phyloP scores from a whole-genome alignment of 495 filamentous ascomycete species.

The Podospora pseudopauciseta region DNA sequence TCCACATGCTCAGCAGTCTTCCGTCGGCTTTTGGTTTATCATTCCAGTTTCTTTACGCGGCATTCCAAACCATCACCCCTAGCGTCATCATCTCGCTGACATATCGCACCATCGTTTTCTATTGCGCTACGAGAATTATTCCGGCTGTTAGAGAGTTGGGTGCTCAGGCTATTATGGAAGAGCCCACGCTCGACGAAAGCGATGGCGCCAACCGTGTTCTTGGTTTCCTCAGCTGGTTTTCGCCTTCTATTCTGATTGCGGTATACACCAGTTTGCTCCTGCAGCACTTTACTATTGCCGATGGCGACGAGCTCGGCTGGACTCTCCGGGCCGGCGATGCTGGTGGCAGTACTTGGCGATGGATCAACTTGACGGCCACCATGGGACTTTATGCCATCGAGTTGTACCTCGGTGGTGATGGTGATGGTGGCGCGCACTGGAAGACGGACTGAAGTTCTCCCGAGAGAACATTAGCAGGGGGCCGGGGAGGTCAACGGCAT shows the following conservation, averaged over 20 bases:
- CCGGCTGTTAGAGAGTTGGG: slow-evolving; percentile 86
- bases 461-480: background rate
- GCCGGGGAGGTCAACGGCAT: background rate
- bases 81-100: slow-evolving; percentile 90
- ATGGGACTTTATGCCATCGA: slow-evolving; percentile 89
- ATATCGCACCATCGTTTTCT: slow-evolving; percentile 90
- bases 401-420: slow-evolving; percentile 72
- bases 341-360: slow-evolving; percentile 83
- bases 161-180: slow-evolving; percentile 73
- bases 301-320: slow-evolving; percentile 74
- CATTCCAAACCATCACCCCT: slow-evolving; percentile 88
- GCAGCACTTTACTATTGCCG: slow-evolving; percentile 84
- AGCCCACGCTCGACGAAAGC: slow-evolving; percentile 76
- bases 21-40: slow-evolving; percentile 79
- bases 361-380: slow-evolving; percentile 84
- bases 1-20: slow-evolving; percentile 77
- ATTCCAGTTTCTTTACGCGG: slow-evolving; percentile 82
- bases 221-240: slow-evolving; percentile 84
- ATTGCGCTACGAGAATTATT: slow-evolving; percentile 93
- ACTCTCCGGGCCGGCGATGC: slow-evolving; percentile 70
- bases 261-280: slow-evolving; percentile 96
- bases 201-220: slow-evolving; percentile 77
- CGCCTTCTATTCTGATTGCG: slow-evolving; percentile 84
- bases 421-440: slow-evolving; percentile 78
- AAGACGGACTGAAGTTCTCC: slow-evolving; percentile 65